phyloP scores from a whole-genome alignment of 352 stramenopile genomes.

The Pythium aquatile region DNA sequence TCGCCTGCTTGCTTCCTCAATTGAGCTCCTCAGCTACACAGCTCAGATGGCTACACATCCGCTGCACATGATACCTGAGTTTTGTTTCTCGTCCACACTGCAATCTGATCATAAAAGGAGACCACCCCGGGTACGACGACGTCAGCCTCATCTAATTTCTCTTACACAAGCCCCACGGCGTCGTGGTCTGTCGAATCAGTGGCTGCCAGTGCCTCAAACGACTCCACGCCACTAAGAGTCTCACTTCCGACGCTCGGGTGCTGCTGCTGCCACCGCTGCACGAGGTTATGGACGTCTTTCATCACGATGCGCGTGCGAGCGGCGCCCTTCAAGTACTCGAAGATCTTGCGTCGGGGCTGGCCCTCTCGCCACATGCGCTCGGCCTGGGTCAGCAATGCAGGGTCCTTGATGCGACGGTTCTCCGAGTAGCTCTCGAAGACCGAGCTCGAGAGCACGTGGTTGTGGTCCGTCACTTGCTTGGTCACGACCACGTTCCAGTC shows the following conservation, averaged over 20 bases:
- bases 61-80: not conserved
- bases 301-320: slow-evolving; percentile 57
- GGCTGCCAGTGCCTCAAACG: not conserved
- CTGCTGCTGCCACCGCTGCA: slow-evolving; percentile 64
- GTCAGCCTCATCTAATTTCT: not conserved
- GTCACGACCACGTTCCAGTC: slow-evolving; percentile 72
- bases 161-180: not conserved
- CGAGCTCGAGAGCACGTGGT: slow-evolving; percentile 58
- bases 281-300: slow-evolving; percentile 83
- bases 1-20: not conserved
- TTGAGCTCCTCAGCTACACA: not conserved
- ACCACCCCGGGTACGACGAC: not conserved
- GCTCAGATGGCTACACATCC: slow-evolving; percentile 7
- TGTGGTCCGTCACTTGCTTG: slow-evolving; percentile 67
- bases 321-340: slow-evolving; percentile 71
- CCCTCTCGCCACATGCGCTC: slow-evolving; percentile 63
- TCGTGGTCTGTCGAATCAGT: slow-evolving; percentile 1
- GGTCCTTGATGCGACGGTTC: slow-evolving; percentile 64
- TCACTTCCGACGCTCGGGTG: not conserved
- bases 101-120: not conserved
- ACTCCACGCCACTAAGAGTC: not conserved
- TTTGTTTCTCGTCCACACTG: not conserved
- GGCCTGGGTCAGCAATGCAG: slow-evolving; percentile 47
- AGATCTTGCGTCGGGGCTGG: slow-evolving; percentile 57
- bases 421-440: slow-evolving; percentile 72